Conservation (phyloP, 2,329 filamentous ascomycete species). For the Trichoderma gracile region DNA sequence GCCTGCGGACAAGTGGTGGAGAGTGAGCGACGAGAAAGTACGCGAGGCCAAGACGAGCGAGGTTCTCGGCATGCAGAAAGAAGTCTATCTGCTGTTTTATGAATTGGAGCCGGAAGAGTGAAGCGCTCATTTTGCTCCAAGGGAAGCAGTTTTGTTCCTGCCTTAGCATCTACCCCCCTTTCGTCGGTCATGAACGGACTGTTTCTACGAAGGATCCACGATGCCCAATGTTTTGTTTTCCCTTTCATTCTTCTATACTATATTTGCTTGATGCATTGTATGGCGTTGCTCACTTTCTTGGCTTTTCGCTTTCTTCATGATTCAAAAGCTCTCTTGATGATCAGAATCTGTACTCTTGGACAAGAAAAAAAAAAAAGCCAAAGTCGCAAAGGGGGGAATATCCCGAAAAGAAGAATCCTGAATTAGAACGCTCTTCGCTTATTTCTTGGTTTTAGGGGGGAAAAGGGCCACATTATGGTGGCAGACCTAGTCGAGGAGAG, state of each 20-base stretch:
- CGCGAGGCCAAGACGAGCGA: slow-evolving; percentile 92
- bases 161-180: background rate
- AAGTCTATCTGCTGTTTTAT: slow-evolving; percentile 96
- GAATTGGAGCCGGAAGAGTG: slow-evolving; percentile 66
- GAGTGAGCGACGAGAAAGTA: slow-evolving; percentile 95
- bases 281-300: slow-evolving; percentile 15
- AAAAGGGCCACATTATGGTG: background rate
- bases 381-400: background rate
- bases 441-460: background rate
- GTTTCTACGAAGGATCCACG: background rate
- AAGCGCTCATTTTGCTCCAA: background rate
- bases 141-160: background rate
- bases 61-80: slow-evolving; percentile 88
- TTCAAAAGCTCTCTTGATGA: background rate
- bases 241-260: background rate
- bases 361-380: background rate
- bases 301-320: background rate
- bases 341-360: background rate
- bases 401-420: background rate
- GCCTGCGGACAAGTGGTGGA: slow-evolving; percentile 81
- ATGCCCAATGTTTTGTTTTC: background rate
- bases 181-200: background rate
- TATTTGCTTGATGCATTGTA: slow-evolving; percentile 16
- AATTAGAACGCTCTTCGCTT: slow-evolving; percentile 13
- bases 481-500: background rate